Evolutionary conservation across 805 yeast genomes (phyloP).

Genomic region (Metschnikowia rubicola): DNA sequence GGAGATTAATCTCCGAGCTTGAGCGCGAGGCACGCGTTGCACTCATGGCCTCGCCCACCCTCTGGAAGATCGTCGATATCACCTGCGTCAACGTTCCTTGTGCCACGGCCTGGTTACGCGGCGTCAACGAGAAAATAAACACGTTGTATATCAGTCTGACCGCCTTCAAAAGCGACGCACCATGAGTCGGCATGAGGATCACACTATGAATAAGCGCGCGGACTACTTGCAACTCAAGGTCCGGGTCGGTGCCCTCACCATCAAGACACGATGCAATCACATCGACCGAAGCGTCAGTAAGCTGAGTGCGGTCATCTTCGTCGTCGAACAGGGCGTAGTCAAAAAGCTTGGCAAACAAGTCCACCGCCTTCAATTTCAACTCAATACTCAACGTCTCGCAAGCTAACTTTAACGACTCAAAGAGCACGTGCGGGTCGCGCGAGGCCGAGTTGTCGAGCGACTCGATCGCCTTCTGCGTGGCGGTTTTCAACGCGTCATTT

Average conservation of each 20-base stretch:
- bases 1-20: slow-evolving; percentile 19
- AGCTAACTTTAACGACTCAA: slow-evolving; percentile 73
- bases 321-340: slow-evolving; percentile 77
- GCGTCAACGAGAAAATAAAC: slow-evolving; percentile 76
- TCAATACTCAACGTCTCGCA: slow-evolving; percentile 67
- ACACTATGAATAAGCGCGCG: slow-evolving; percentile 89
- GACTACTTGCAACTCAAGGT: slow-evolving; percentile 86
- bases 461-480: slow-evolving; percentile 41
- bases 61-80: slow-evolving; percentile 78
- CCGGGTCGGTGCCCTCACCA: slow-evolving; percentile 89
- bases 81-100: slow-evolving; percentile 94
- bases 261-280: slow-evolving; percentile 82
- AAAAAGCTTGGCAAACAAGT: slow-evolving; percentile 81
- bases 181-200: slow-evolving; percentile 83
- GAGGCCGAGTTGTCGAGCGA: slow-evolving; percentile 33
- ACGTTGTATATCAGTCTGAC: slow-evolving; percentile 91
- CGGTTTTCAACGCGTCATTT: slow-evolving; percentile 37
- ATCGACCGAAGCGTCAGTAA: slow-evolving; percentile 80
- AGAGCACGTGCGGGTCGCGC: slow-evolving; percentile 52
- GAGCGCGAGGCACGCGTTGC: slow-evolving; percentile 12
- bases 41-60: slow-evolving; percentile 37
- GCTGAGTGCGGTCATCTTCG: slow-evolving; percentile 44
- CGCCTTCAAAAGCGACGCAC: slow-evolving; percentile 82
- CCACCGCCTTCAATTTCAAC: slow-evolving; percentile 71
- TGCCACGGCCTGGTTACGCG: slow-evolving; percentile 87